Conservation (phyloP, 2,329 filamentous ascomycete species). For the Helotiales sp. region DNA sequence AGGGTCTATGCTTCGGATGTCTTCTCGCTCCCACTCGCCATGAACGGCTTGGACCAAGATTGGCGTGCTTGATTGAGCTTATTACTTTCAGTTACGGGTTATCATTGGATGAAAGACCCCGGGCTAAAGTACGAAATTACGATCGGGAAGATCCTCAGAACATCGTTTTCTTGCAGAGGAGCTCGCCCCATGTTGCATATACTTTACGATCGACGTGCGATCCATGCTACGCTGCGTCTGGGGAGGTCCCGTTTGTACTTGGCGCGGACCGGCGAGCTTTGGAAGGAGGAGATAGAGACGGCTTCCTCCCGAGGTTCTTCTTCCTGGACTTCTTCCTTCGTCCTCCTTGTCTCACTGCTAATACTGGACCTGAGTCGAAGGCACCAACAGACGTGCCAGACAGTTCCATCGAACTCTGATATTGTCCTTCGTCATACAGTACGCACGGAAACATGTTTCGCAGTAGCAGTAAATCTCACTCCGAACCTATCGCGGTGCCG, state of each 20-base stretch:
- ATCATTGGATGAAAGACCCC: not conserved
- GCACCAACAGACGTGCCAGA: not conserved
- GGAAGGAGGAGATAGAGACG: not conserved
- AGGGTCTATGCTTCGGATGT: not conserved
- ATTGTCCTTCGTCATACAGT: not conserved
- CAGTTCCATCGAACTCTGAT: not conserved
- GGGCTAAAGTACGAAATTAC: not conserved
- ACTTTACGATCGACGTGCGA: not conserved
- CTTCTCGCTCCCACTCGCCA: not conserved
- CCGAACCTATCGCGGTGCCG: not conserved
- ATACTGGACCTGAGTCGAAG: too few relatives aligned
- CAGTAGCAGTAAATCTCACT: conserved; percentile 4
- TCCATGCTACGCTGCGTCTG: not conserved
- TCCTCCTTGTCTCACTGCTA: not conserved
- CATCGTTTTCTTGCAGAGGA: not conserved
- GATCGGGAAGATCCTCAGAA: not conserved
- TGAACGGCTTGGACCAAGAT: not conserved
- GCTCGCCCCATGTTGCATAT: not conserved
- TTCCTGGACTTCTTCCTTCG: not conserved
- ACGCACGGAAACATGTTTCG: conserved; percentile 8
- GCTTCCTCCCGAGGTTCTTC: not conserved
- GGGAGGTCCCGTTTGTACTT: not conserved
- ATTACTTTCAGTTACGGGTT: not conserved
- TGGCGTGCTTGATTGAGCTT: not conserved
- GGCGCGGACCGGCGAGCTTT: not conserved